Conservation (phyloP, 1,284 basidiomycete genomes). For the Mycosarcoma maydis region DNA sequence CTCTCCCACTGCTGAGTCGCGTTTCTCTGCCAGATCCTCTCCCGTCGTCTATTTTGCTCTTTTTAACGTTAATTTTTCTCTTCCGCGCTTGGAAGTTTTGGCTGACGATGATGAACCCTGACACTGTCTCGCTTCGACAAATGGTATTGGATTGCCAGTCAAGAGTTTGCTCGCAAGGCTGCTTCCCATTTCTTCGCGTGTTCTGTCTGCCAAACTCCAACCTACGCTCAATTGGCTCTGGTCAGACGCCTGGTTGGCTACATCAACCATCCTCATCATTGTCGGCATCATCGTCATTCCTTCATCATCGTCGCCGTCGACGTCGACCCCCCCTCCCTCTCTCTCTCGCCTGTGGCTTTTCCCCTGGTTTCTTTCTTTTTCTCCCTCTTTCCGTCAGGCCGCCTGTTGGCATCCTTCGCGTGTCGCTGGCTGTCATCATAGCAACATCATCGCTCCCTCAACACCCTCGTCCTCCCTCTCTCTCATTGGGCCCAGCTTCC, state of each 20-base stretch:
- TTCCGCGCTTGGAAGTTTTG: background rate
- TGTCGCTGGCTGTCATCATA: constrained; percentile 23
- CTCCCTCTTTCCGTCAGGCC: background rate
- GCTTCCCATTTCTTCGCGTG: too few species aligned
- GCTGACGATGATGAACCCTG: too few species aligned
- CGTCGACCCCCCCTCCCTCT: background rate
- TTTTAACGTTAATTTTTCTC: too few species aligned
- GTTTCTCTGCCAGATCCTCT: too few species aligned
- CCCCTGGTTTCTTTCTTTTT: background rate
- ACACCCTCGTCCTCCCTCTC: background rate
- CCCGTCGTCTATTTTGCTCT: background rate
- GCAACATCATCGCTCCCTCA: constrained; percentile 14
- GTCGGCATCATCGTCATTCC: constrained; percentile 3
- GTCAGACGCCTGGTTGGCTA: background rate
- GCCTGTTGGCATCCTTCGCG: too few species aligned
- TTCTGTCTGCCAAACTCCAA: too few species aligned
- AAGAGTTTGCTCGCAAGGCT: too few species aligned
- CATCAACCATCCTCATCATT: background rate
- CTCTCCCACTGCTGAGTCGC: too few species aligned
- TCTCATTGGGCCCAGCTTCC: background rate
- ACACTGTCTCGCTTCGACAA: too few species aligned
- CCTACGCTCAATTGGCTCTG: too few species aligned
- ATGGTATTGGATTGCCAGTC: too few species aligned
- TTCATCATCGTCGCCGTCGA: constrained; percentile 2
- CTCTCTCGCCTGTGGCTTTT: background rate